phyloP scores from a whole-genome alignment of 2,329 filamentous ascomycete species.

The Calonectria pseudoturangicola region DNA sequence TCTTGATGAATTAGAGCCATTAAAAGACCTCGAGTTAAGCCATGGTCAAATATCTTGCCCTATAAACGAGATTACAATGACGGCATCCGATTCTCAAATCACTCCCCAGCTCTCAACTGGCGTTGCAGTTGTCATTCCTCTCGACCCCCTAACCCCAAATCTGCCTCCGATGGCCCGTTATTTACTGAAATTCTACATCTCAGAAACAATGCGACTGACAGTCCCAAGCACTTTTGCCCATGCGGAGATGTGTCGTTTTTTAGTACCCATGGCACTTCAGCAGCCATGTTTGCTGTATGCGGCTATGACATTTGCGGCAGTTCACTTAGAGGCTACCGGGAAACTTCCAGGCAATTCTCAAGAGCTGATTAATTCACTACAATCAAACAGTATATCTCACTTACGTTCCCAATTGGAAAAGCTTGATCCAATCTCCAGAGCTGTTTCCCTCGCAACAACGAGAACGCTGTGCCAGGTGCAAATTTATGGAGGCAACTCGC shows the following conservation, averaged over 20 bases:
- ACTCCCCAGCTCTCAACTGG: not conserved
- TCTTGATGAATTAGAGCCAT: rapidly evolving
- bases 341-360: conserved; percentile 15
- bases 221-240: conserved; percentile 43
- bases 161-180: conserved; percentile 41
- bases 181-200: conserved; percentile 43
- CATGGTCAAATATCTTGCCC: not conserved
- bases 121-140: not conserved
- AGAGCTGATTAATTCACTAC: conserved; percentile 35
- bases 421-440: conserved; percentile 21
- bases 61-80: no score
- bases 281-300: conserved; percentile 45
- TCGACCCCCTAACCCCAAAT: not conserved
- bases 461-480: conserved; percentile 45
- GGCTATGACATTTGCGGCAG: conserved; percentile 41
- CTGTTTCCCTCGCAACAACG: conserved; percentile 39
- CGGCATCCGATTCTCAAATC: not conserved
- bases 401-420: conserved; percentile 29
- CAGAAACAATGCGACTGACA: conserved; percentile 45
- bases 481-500: conserved; percentile 41
- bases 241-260: conserved; percentile 43
- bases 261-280: conserved; percentile 42
- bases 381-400: conserved; percentile 35
- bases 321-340: conserved; percentile 35
- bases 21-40: no score